Conservation (phyloP, 305 asterid species). For the Fraxinus xanthoxyloides region DNA sequence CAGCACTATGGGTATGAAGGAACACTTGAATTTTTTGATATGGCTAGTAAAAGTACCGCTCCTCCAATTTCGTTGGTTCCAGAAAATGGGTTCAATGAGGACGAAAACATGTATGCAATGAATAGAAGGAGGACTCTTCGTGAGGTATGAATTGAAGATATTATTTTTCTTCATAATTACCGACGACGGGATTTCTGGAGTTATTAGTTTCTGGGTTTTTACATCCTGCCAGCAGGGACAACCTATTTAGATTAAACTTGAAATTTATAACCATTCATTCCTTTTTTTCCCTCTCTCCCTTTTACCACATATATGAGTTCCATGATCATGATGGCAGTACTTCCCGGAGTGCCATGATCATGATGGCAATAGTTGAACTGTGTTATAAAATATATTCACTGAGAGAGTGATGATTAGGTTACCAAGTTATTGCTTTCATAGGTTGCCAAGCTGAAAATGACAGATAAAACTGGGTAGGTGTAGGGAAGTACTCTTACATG, state of each 20-base stretch:
- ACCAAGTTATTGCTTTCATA: not conserved
- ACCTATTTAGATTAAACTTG: not conserved
- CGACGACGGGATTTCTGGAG: not conserved
- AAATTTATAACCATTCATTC: not conserved
- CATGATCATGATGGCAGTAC: not conserved
- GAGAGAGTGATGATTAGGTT: not conserved
- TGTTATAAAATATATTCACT: not conserved
- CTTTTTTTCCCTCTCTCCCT: not conserved
- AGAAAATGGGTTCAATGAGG: slow-evolving; percentile 56
- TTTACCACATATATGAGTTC: not conserved
- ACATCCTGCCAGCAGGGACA: not conserved
- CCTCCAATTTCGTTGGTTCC: slow-evolving; percentile 62
- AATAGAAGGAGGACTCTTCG: slow-evolving; percentile 71
- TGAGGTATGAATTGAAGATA: slow-evolving; percentile 55
- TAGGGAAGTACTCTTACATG: not conserved
- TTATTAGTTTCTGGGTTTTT: slow-evolving; percentile 3
- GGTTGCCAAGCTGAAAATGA: not conserved
- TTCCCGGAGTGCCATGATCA: not conserved
- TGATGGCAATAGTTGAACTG: not conserved
- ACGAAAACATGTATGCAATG: slow-evolving; percentile 48
- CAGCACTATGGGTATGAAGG: slow-evolving; percentile 93
- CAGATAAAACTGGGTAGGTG: not conserved
- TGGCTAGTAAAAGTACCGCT: slow-evolving; percentile 61
- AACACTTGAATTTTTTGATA: slow-evolving; percentile 64
- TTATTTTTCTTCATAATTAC: slow-evolving; percentile 8